Percentiles rank a stretch among this genome's conserved stretches.
Conservation (phyloP, 495 filamentous ascomycete genomes). For the Neurospora discreta region DNA sequence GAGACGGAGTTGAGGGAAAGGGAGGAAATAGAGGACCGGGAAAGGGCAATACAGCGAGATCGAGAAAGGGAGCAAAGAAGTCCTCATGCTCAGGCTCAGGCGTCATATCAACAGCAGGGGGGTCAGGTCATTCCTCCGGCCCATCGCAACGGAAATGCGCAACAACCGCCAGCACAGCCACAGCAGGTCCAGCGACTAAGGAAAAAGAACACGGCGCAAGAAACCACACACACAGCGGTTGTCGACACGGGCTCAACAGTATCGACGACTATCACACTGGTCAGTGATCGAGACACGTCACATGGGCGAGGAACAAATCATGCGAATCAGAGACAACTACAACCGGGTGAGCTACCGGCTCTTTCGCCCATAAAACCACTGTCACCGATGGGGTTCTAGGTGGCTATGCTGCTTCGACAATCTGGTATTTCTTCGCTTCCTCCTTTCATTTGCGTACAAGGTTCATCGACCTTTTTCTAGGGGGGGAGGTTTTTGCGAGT, state of each 20-base stretch:
- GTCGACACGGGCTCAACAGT: slow-evolving; percentile 23
- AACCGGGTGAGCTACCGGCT: slow-evolving; percentile 30
- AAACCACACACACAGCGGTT: slow-evolving; percentile 2
- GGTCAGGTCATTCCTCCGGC: neutral
- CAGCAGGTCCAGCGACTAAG: slow-evolving; percentile 20
- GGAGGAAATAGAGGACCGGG: neutral
- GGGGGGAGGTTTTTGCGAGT: neutral
- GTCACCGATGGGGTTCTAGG: slow-evolving; percentile 52
- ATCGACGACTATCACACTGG: slow-evolving; percentile 32
- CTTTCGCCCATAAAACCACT: slow-evolving; percentile 64
- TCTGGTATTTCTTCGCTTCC: neutral
- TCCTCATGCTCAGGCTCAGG: slow-evolving; percentile 2
- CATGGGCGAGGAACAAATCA: slow-evolving; percentile 17
- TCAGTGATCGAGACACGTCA: slow-evolving; percentile 27
- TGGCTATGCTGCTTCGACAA: neutral
- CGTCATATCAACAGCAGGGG: slow-evolving; percentile 8
- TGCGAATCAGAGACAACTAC: neutral
- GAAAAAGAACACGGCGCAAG: slow-evolving; percentile 25
- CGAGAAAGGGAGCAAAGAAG: neutral
- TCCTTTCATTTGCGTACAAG: neutral
- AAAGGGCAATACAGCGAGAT: slow-evolving; percentile 4
- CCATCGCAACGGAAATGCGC: neutral
- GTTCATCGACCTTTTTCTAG: neutral
- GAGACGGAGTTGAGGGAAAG: slow-evolving; percentile 1
- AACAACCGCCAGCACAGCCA: slow-evolving; percentile 12